phyloP scores from a whole-genome alignment of 352 stramenopile species.

The Thalassiosira mediterranea region DNA sequence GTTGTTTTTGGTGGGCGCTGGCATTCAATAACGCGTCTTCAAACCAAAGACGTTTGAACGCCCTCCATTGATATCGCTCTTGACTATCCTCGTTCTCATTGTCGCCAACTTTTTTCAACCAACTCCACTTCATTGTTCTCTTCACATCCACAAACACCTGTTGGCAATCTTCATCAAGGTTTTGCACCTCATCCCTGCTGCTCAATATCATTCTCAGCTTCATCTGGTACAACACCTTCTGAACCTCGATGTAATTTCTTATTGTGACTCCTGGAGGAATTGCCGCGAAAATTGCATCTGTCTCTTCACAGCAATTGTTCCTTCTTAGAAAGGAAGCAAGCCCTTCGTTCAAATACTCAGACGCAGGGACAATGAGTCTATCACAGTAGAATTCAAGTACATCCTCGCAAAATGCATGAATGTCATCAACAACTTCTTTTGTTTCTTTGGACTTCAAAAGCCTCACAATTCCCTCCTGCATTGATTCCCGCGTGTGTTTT shows the following conservation, averaged over 20 bases:
- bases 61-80: constrained; percentile 13
- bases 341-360: constrained; percentile 29
- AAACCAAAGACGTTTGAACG: constrained; percentile 34
- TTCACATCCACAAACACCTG: not conserved
- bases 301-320: constrained; percentile 26
- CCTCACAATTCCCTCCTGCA: constrained; percentile 16
- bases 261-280: constrained; percentile 19
- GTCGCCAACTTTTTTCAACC: constrained; percentile 1
- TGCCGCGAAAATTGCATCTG: constrained; percentile 24
- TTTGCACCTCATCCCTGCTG: constrained; percentile 2
- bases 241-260: constrained; percentile 28
- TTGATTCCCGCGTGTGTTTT: constrained; percentile 18
- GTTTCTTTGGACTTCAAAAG: constrained; percentile 18
- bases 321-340: constrained; percentile 27
- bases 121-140: constrained; percentile 23
- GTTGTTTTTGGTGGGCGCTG: too few relatives aligned
- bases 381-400: constrained; percentile 32
- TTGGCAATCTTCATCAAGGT: constrained; percentile 10
- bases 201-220: constrained; percentile 27
- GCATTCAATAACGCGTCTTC: constrained; percentile 27
- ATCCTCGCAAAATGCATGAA: constrained; percentile 27
- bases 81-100: constrained; percentile 1
- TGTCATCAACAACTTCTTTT: constrained; percentile 5
- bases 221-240: constrained; percentile 27
- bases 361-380: constrained; percentile 19